These are phyloP conservation scores for Stephania yunnanensis DNA, from an alignment of 164 flowering plant species.

Conservation along the genomic window DNA sequence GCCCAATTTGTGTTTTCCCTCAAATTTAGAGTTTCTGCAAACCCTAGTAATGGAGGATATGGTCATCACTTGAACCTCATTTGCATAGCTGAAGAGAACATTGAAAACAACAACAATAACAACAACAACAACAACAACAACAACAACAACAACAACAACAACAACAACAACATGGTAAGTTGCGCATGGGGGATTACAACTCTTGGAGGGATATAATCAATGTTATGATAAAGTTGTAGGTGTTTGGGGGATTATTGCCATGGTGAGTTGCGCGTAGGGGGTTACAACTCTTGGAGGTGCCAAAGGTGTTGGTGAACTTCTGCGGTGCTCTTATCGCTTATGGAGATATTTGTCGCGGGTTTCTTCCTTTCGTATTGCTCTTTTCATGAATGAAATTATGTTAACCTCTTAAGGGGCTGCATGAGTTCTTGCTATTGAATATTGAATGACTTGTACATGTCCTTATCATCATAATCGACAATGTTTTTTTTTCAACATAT, in stretches of 20 bases:
- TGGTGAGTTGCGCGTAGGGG: slow-evolving; percentile 93
- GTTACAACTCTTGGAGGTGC: slow-evolving; percentile 90
- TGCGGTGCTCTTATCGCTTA: slow-evolving; percentile 85
- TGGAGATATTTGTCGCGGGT: slow-evolving; percentile 85
- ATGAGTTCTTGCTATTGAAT: too few species aligned
- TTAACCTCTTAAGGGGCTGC: too few species aligned
- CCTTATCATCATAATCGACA: too few species aligned
- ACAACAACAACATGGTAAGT: slow-evolving; percentile 66
- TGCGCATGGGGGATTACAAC: slow-evolving; percentile 72
- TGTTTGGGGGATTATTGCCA: slow-evolving; percentile 78
- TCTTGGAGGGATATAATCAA: slow-evolving; percentile 86
- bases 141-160: too few species aligned
- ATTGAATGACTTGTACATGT: slow-evolving; percentile 72
- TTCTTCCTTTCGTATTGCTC: too few species aligned
- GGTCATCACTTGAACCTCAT: slow-evolving; percentile 43
- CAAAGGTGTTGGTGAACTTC: slow-evolving; percentile 95
- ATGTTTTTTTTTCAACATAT: too few species aligned
- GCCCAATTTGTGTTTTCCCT: too few species aligned
- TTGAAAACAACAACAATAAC: slow-evolving; percentile 25
- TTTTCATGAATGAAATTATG: too few species aligned
- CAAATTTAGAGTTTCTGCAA: too few species aligned
- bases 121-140: slow-evolving; percentile 84
- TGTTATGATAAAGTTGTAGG: slow-evolving; percentile 84
- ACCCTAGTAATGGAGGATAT: slow-evolving; percentile 24
- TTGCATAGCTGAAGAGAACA: slow-evolving; percentile 31